A percentile compares a stretch with the other conserved stretches of the same genome.
Conservation (phyloP, 2,329 filamentous ascomycete species). For the Ceratocystis cubensis region DNA sequence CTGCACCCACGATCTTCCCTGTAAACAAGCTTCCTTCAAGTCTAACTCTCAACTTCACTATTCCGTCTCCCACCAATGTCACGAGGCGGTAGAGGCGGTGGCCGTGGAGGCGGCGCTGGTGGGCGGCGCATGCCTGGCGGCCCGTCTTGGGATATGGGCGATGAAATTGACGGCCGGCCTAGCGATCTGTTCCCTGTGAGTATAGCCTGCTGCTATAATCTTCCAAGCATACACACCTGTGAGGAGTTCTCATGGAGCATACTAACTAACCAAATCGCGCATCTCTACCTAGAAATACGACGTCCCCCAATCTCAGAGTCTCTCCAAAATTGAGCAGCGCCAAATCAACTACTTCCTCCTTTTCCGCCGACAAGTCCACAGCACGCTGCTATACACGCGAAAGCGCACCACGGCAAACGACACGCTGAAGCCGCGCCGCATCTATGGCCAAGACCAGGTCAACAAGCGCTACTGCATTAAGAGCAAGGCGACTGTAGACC, state of each 20-base stretch:
- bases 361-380: conserved; percentile 45
- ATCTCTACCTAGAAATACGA: conserved; percentile 35
- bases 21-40: neutral
- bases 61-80: conserved; percentile 9
- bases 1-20: neutral
- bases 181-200: conserved; percentile 48
- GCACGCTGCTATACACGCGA: conserved; percentile 44
- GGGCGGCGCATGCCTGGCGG: conserved; percentile 35
- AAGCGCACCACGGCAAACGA: conserved; percentile 34
- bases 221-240: neutral
- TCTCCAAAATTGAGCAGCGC: conserved; percentile 35
- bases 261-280: neutral
- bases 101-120: conserved; percentile 39
- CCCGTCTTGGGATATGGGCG: conserved; percentile 41
- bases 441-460: conserved; percentile 46
- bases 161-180: conserved; percentile 44
- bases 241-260: no score
- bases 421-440: conserved; percentile 31
- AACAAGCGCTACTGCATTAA: conserved; percentile 44
- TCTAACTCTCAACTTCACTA: neutral
- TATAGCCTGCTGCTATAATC: neutral
- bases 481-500: conserved; percentile 44
- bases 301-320: conserved; percentile 35
- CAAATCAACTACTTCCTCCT: conserved; percentile 41
- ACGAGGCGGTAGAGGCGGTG: conserved; percentile 31